Conservation (phyloP, 768 basidiomycete genomes). For the Calocera cornea region DNA sequence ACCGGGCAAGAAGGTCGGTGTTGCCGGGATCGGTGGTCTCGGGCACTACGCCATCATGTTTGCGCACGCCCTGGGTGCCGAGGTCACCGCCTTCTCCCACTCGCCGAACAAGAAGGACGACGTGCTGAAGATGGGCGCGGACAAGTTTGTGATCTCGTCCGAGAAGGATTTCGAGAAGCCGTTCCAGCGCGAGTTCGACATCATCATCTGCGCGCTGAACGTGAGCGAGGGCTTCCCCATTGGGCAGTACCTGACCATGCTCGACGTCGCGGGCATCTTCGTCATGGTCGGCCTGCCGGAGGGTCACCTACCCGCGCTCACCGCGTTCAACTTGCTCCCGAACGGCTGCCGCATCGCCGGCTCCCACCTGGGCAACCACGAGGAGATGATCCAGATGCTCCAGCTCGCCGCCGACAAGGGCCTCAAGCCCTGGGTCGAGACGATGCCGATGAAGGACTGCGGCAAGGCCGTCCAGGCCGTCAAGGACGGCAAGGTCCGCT, state of each 20-base stretch:
- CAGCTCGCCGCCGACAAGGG: constrained; percentile 27
- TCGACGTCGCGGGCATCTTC: constrained; percentile 25
- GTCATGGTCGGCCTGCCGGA: constrained; percentile 29
- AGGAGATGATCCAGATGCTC: constrained; percentile 29
- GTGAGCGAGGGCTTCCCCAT: constrained; percentile 22
- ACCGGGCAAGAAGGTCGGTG: constrained; percentile 31
- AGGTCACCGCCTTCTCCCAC: constrained; percentile 29
- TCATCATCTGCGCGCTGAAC: constrained; percentile 29
- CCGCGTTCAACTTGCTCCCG: constrained; percentile 4
- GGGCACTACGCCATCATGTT: constrained; percentile 22
- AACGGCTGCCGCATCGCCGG: constrained; percentile 3
- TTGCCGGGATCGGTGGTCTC: constrained; percentile 31
- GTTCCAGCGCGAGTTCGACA: constrained; percentile 25
- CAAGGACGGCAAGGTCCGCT: constrained; percentile 26
- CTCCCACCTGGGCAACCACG: constrained; percentile 28
- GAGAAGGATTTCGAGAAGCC: constrained; percentile 14
- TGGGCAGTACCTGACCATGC: constrained; percentile 23
- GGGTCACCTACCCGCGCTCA: constrained; percentile 8
- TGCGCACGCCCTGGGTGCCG: constrained; percentile 28
- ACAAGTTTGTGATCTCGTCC: constrained; percentile 25
- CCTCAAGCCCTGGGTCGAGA: constrained; percentile 26
- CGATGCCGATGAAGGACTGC: constrained; percentile 17
- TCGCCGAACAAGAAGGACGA: constrained; percentile 25
- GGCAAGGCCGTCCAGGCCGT: constrained; percentile 24
- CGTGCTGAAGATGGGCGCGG: constrained; percentile 27